Evolutionary conservation across 306 rosid genomes (phyloP).

Genomic region (Sophora flavescens): DNA sequence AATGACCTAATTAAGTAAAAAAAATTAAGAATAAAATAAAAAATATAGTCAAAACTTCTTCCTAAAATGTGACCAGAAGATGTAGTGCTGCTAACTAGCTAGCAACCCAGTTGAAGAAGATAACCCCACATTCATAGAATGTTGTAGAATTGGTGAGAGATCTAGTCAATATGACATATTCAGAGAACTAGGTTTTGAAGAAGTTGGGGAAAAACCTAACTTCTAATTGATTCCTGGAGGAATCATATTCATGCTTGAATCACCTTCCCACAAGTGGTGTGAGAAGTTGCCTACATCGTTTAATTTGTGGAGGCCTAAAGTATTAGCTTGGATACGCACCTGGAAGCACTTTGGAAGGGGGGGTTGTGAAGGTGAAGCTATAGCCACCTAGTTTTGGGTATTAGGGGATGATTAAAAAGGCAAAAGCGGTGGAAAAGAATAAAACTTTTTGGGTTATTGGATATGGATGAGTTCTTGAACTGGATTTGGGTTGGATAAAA

Average conservation of each 20-base stretch:
- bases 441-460: no score
- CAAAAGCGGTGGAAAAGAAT: constrained; percentile 57
- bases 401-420: constrained; percentile 50
- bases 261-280: constrained; percentile 55
- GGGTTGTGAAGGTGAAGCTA: constrained; percentile 59
- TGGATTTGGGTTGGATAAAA: constrained; percentile 50
- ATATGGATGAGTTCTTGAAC: constrained; percentile 50
- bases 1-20: no score
- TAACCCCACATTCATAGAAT: constrained; percentile 68
- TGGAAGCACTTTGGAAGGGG: constrained; percentile 41
- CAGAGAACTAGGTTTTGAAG: constrained; percentile 55
- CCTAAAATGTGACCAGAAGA: not conserved
- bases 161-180: constrained; percentile 55
- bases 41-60: no score
- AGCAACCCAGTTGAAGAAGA: constrained; percentile 64
- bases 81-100: constrained; percentile 54
- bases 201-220: constrained; percentile 56
- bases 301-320: constrained; percentile 59
- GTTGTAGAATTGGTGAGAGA: constrained; percentile 56
- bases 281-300: constrained; percentile 60
- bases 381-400: constrained; percentile 56
- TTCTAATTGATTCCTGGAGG: constrained; percentile 42
- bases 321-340: constrained; percentile 56
- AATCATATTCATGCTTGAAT: constrained; percentile 67
- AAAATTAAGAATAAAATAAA: no score